These are phyloP conservation scores for Eucalyptus virginea DNA, from an alignment of 345 rosid genomes.

Conservation along the genomic window DNA sequence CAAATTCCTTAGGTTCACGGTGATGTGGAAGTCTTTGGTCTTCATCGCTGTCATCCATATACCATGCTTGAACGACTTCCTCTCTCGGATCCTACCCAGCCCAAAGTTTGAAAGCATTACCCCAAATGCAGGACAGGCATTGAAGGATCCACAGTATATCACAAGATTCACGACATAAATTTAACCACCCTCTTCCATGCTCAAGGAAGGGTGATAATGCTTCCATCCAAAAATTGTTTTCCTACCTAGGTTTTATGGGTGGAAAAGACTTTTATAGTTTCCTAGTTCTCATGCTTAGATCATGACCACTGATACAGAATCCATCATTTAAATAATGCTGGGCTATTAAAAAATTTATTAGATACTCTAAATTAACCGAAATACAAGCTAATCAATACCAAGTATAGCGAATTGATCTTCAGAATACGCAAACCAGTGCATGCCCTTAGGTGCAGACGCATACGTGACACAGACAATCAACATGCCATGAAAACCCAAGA, in stretches of 20 bases:
- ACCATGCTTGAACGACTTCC: conserved; percentile 89
- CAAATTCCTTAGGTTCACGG: conserved; percentile 68
- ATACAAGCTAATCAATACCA: neutral
- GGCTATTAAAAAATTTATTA: neutral
- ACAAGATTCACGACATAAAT: neutral
- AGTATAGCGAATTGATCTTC: neutral
- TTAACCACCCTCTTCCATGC: neutral
- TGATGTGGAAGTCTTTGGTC: conserved; percentile 95
- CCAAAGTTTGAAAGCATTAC: neutral
- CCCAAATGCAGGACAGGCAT: neutral
- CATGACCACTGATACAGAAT: neutral
- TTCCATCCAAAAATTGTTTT: neutral
- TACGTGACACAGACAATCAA: neutral
- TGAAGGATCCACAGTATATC: neutral
- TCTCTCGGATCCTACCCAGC: conserved; percentile 38
- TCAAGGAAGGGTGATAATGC: neutral
- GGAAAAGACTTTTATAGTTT: neutral
- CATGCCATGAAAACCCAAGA: neutral
- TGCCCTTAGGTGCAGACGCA: neutral
- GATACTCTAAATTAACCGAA: neutral
- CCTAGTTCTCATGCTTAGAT: neutral
- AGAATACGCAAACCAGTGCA: neutral
- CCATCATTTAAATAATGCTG: neutral
- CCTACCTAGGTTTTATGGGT: neutral
- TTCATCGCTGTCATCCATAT: conserved; percentile 76